Evolutionary conservation across 2,329 filamentous ascomycete species (phyloP), one percentile per base, ranked within the genome.

Genomic region (Trichoderma sp.): DNA sequence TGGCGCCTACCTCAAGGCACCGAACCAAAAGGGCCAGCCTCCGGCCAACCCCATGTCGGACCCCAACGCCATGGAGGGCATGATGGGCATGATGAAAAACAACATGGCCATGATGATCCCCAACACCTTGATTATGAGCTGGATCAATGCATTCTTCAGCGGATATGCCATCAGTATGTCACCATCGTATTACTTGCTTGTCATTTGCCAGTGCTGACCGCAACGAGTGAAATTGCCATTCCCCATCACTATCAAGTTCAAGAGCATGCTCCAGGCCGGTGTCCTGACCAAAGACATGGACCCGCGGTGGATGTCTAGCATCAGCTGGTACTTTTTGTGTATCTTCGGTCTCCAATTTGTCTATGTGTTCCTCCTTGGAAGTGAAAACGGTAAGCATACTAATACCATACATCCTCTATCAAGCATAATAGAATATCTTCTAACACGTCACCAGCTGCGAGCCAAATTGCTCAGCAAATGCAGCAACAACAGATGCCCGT

Each of bases 41-140:
- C 92, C 94, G 24, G 90, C 93, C 47, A 99, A 98, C 83, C 96
- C 96, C 4, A 94, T 99, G 89, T 93, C 92, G 12, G 96, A 99
- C 81, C 97, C 97, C 26, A 92, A 92, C 62, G 94, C 93, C 72
- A 99, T 99, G 96, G 97, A 99, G 80, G 95, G 95, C 76, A 99
- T 99, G 96, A 99, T 99, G 96, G 95, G 96, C 76, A 97, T 97
- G 94, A 97, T 99, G 93, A 99, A 99, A 89, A 95, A 95, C 72
- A 97, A 99, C 81, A 97, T 99, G 93, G 95, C 96, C 75, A 99
- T 98, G 96, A 98, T 99, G 86, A 94, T 99, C 72, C 96, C 96
- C 63, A 97, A 99, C 83, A 98, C 95, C 6, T 84, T 99, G 80
- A 99, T 99, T 76, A 99, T 99, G 96, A 96, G 95, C 76, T 99